phyloP scores from a whole-genome alignment of 2,329 filamentous ascomycete genomes.

The Colletotrichum gigasporum region DNA sequence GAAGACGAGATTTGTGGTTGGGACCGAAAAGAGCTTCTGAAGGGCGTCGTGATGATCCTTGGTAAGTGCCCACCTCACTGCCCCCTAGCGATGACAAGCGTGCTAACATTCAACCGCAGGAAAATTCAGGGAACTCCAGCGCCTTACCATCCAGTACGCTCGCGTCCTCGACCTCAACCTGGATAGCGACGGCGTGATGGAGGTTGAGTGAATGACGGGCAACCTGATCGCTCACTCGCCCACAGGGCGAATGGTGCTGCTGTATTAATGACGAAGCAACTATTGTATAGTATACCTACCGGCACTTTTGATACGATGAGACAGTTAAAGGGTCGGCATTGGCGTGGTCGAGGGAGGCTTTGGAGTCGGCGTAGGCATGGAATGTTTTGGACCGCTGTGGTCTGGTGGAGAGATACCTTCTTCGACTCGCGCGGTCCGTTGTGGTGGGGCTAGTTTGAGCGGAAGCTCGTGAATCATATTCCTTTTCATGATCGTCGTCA shows the following conservation, averaged over 20 bases:
- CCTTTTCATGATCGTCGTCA: too few relatives aligned
- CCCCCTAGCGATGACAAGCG: not conserved
- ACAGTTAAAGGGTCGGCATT: not conserved
- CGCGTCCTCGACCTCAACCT: slow-evolving; percentile 75
- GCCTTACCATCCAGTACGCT: slow-evolving; percentile 94
- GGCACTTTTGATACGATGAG: slow-evolving; percentile 9
- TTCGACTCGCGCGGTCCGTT: not conserved
- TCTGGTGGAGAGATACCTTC: not conserved
- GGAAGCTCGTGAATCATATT: not conserved
- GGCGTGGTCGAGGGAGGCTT: slow-evolving; percentile 5
- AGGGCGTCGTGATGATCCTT: slow-evolving; percentile 90
- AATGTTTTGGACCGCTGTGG: too few relatives aligned
- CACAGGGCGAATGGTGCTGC: not conserved
- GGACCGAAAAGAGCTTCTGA: slow-evolving; percentile 87
- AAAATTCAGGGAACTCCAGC: slow-evolving; percentile 94
- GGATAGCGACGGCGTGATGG: slow-evolving; percentile 57
- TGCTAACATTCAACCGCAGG: slow-evolving; percentile 62
- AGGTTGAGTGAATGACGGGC: slow-evolving; percentile 32
- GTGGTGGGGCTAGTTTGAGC: not conserved
- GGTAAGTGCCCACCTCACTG: slow-evolving; percentile 65
- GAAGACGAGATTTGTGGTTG: slow-evolving; percentile 86
- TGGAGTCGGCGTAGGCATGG: slow-evolving; percentile 21
- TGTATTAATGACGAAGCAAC: slow-evolving; percentile 17
- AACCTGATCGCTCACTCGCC: not conserved
- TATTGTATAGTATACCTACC: slow-evolving; percentile 29